Percentiles rank a stretch among this genome's conserved stretches.
phyloP scores from a whole-genome alignment of 768 basidiomycete species.

The Suillus occidentalis region DNA sequence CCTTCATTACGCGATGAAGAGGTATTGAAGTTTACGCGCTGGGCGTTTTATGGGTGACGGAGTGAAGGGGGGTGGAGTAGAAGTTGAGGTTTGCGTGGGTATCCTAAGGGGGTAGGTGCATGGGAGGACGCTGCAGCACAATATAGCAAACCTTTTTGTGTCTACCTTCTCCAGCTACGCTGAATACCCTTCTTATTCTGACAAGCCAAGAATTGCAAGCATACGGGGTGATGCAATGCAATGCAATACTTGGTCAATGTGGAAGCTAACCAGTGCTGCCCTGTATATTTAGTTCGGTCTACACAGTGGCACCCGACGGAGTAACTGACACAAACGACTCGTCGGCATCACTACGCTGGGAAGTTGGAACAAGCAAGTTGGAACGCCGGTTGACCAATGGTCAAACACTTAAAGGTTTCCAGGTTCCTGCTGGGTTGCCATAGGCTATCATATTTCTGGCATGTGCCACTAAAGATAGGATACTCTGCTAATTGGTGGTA shows the following conservation, averaged over 20 bases:
- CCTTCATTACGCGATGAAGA: conserved; percentile 67
- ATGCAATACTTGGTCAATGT: not conserved
- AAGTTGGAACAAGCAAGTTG: not conserved
- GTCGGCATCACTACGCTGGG: not conserved
- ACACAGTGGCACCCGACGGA: not conserved
- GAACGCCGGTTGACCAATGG: not conserved
- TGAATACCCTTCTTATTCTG: not conserved
- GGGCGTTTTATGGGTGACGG: conserved; percentile 57
- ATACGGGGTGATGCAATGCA: not conserved
- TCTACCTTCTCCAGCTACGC: not conserved
- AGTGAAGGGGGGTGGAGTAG: conserved; percentile 31
- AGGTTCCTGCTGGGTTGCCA: not conserved
- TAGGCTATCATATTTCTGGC: not conserved
- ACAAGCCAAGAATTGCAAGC: not conserved
- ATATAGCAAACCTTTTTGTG: not conserved
- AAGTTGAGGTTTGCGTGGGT: conserved; percentile 73
- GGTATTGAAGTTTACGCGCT: conserved; percentile 67
- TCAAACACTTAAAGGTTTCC: not conserved
- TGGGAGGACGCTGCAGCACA: not conserved
- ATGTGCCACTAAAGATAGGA: not conserved
- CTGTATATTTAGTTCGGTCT: not conserved
- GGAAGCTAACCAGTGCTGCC: not conserved
- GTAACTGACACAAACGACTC: not conserved
- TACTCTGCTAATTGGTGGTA: not conserved
- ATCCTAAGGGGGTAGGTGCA: conserved; percentile 54